Evolutionary conservation across 2,329 filamentous ascomycete genomes (phyloP).

Genomic region (Colletotrichum sp.): DNA sequence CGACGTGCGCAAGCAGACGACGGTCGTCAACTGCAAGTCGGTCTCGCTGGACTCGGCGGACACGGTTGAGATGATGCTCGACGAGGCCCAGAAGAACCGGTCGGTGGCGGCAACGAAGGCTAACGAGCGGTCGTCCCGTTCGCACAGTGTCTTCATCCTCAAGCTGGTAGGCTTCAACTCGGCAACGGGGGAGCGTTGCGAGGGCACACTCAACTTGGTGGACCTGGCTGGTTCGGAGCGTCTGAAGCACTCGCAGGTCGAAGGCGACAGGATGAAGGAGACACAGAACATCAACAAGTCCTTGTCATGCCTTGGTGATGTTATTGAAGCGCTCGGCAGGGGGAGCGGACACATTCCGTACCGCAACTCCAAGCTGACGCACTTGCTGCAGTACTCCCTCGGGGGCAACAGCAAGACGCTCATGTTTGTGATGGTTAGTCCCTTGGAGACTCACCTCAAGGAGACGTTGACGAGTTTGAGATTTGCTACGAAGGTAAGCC

Average conservation of each 20-base stretch:
- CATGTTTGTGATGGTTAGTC: constrained; percentile 99
- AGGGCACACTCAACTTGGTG: constrained; percentile 94
- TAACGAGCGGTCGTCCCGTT: constrained; percentile 92
- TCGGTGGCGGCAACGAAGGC: constrained; percentile 97
- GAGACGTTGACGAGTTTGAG: constrained; percentile 95
- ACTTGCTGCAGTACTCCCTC: constrained; percentile 91
- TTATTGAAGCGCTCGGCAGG: constrained; percentile 89
- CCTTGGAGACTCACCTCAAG: constrained; percentile 85
- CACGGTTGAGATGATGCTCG: constrained; percentile 80
- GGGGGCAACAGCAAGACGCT: constrained; percentile 97
- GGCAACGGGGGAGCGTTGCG: constrained; percentile 81
- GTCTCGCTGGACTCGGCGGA: constrained; percentile 80
- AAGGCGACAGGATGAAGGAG: constrained; percentile 87
- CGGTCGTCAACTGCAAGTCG: constrained; percentile 78
- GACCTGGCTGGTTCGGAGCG: constrained; percentile 94
- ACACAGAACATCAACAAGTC: constrained; percentile 98
- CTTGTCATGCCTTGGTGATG: constrained; percentile 88
- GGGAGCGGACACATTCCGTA: constrained; percentile 89
- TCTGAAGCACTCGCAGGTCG: constrained; percentile 83
- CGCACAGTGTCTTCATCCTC: constrained; percentile 95
- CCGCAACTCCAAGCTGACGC: constrained; percentile 95
- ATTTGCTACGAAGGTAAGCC: constrained; percentile 87
- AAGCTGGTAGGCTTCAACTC: constrained; percentile 75
- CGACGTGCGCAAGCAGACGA: constrained; percentile 79
- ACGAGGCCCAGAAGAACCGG: constrained; percentile 82